Evolutionary conservation across 352 stramenopile genomes (phyloP).

Genomic region (Thalassiosira livingstoniorum): DNA sequence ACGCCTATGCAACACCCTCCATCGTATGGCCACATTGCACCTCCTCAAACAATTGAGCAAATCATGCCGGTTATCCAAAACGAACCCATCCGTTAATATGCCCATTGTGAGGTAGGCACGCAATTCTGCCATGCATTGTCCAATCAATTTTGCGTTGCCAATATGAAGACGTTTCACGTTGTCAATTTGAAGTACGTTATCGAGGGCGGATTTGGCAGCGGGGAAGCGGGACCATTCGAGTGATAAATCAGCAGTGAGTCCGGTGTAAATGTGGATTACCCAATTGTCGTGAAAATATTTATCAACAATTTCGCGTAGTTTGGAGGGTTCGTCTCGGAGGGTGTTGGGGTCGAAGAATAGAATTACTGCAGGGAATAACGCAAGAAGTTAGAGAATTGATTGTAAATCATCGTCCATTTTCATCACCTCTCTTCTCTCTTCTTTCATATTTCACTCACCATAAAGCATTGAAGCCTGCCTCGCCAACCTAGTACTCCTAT

Average conservation of each 20-base stretch:
- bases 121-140: slow-evolving; percentile 90
- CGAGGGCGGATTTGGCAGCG: slow-evolving; percentile 90
- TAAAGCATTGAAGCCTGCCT: slow-evolving; percentile 94
- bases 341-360: slow-evolving; percentile 93
- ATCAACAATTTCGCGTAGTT: slow-evolving; percentile 95
- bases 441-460: no score
- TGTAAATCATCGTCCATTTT: no score
- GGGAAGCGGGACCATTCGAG: slow-evolving; percentile 92
- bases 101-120: slow-evolving; percentile 88
- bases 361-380: no score
- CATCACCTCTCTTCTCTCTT: no score
- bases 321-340: slow-evolving; percentile 89
- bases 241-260: slow-evolving; percentile 91
- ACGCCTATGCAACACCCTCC: slow-evolving; percentile 93
- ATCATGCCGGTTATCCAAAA: slow-evolving; percentile 91
- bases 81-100: slow-evolving; percentile 91
- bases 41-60: slow-evolving; percentile 92
- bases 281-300: slow-evolving; percentile 97
- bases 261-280: slow-evolving; percentile 88
- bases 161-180: slow-evolving; percentile 91
- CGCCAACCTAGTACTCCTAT: slow-evolving; percentile 91
- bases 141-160: slow-evolving; percentile 89
- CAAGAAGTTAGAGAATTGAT: no score
- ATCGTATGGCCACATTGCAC: slow-evolving; percentile 93
- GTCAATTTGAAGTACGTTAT: slow-evolving; percentile 86